Conservation (phyloP, 2,329 filamentous ascomycete species). For the Colletotrichum filicis region DNA sequence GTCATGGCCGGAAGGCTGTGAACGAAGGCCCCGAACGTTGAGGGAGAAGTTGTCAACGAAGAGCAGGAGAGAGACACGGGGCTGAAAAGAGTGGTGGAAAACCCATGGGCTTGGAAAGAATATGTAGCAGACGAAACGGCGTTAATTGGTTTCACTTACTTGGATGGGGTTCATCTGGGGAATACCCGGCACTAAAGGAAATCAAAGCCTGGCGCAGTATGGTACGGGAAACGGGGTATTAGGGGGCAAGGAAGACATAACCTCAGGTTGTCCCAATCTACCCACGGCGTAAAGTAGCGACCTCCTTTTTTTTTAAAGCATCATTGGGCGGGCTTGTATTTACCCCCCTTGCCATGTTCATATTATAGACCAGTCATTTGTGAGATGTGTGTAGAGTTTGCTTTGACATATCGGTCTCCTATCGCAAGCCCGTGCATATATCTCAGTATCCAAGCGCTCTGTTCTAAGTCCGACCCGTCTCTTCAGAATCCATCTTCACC, state of each 20-base stretch:
- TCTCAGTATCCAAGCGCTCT: neutral
- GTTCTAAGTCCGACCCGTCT: neutral
- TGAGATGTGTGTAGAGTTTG: neutral
- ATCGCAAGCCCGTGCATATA: neutral
- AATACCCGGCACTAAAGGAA: slow-evolving; percentile 7
- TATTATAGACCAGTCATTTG: neutral
- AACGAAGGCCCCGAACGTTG: slow-evolving; percentile 46
- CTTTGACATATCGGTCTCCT: neutral
- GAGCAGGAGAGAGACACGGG: neutral
- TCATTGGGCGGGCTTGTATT: neutral
- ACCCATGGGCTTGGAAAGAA: neutral
- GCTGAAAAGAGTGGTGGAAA: neutral
- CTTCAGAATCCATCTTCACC: no score
- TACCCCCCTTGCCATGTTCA: neutral
- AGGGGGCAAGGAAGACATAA: neutral
- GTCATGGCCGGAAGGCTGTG: slow-evolving; percentile 56
- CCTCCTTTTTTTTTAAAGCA: neutral
- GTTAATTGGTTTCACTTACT: neutral
- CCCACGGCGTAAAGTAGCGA: neutral
- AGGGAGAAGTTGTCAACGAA: neutral
- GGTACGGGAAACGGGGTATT: neutral
- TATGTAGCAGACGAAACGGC: neutral
- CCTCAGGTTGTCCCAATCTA: neutral
- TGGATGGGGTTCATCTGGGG: slow-evolving; percentile 8
- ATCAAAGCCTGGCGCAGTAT: neutral